A percentile compares a stretch with the other conserved stretches of the same genome.
Evolutionary conservation across 139 green algal species (phyloP).

Genomic region (Limnomonas spitsbergensis): DNA sequence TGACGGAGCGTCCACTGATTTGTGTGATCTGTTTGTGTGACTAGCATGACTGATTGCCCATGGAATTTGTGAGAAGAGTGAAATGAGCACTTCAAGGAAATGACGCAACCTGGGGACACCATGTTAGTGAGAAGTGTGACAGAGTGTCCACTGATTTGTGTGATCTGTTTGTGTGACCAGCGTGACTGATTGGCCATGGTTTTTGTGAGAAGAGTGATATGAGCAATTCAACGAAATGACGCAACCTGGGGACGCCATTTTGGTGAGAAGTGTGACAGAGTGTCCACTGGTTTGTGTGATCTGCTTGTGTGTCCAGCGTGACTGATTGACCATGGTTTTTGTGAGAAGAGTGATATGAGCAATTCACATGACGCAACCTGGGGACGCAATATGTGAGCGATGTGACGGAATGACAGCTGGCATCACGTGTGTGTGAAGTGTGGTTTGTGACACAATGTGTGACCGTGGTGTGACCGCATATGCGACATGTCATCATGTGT

Average conservation of each 20-base stretch:
- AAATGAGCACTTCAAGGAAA: conserved; percentile 61
- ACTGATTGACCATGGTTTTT: too few species aligned
- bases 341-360: too few species aligned
- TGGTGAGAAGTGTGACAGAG: conserved; percentile 29
- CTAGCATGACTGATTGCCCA: too few species aligned
- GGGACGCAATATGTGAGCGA: conserved; percentile 69
- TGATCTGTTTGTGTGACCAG: neutral
- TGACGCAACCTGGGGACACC: conserved; percentile 58
- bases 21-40: neutral
- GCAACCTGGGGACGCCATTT: conserved; percentile 72
- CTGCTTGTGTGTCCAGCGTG: neutral
- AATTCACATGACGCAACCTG: conserved; percentile 52
- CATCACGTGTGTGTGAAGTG: too few species aligned
- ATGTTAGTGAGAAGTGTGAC: conserved; percentile 55
- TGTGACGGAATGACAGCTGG: neutral
- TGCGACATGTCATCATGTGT: too few species aligned
- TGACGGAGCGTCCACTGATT: neutral
- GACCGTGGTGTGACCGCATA: too few species aligned
- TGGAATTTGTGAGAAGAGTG: too few species aligned
- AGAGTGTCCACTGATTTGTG: neutral
- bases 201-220: too few species aligned
- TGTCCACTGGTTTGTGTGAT: neutral
- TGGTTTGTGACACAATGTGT: too few species aligned
- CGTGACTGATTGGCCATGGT: too few species aligned
- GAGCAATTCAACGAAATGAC: conserved; percentile 50